Evolutionary conservation across 306 rosid species (phyloP), one percentile per base, ranked within the genome.

Genomic region (Acacia crassicarpa): DNA sequence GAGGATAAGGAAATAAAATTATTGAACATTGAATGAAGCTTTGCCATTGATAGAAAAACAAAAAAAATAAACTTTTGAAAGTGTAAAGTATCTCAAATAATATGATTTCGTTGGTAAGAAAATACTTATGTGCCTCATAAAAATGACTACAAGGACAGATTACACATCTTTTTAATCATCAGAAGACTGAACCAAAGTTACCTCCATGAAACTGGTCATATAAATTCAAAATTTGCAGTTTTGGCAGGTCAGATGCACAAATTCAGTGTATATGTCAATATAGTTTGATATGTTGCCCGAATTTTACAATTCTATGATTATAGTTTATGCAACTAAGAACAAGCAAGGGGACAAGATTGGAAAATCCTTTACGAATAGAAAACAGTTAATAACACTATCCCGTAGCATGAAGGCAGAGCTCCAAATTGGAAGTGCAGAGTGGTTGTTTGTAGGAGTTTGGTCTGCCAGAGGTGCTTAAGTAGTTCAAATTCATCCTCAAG

Each of bases 11-110:
- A 30, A 62, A 72, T 70, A 7, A 76, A 83, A 77, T 69, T 43
- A 33, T 35, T n/a, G 65, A 30, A 66, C 10, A 67, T 76, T 44
- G 33, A 62, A 79, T 15, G 84, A 73, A 78, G 77, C 53, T 33
- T 25, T 48, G 68, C 12, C 72, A 10, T 20, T 8, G 33, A 27
- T 22, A 53, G 19, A 53, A 19, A 53, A 51, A 51, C 3, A 17
- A 5, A 17, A 51, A 30, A 15, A 3, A 10, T 69, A 69, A 69
- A 7, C 73, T 22, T 67, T 67, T 43, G 25, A 66, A 82, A 67
- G n/a, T 45, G 40, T 6, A 12, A 49, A 69, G 20, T 30, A 4
- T 48, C 16, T 30, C 19, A 7, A 33, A 46, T 27, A 14, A 67
- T 66, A 33, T 54, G 10, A 54, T 54, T 11, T 30, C 1, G 3